Evolutionary conservation across 2,329 filamentous ascomycete genomes (phyloP).

Genomic region (Calonectria ilicicola): DNA sequence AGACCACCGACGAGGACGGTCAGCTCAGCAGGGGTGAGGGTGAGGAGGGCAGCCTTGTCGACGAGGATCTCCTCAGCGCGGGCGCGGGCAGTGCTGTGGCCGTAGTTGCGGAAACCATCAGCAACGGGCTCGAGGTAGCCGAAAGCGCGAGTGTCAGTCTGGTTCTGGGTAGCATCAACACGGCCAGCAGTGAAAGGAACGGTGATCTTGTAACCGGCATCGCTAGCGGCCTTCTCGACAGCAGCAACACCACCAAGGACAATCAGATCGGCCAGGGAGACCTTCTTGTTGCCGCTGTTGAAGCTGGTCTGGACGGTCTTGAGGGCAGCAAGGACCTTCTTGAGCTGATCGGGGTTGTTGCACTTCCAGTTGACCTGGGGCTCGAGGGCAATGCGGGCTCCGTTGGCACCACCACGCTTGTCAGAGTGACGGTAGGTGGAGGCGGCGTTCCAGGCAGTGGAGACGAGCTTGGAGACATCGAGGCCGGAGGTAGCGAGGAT

Average conservation of each 20-base stretch:
- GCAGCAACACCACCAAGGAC: slow-evolving; percentile 79
- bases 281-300: slow-evolving; percentile 77
- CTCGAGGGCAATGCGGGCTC: slow-evolving; percentile 79
- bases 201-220: slow-evolving; percentile 56
- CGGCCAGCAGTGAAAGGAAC: slow-evolving; percentile 82
- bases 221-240: slow-evolving; percentile 76
- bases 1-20: slow-evolving; percentile 79
- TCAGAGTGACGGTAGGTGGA: slow-evolving; percentile 80
- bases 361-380: slow-evolving; percentile 79
- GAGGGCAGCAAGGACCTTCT: slow-evolving; percentile 70
- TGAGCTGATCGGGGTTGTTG: slow-evolving; percentile 78
- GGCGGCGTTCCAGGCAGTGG: slow-evolving; percentile 76
- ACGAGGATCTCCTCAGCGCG: slow-evolving; percentile 77
- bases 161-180: slow-evolving; percentile 76
- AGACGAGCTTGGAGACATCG: slow-evolving; percentile 70
- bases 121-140: slow-evolving; percentile 73
- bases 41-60: slow-evolving; percentile 78
- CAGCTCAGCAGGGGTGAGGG: slow-evolving; percentile 77
- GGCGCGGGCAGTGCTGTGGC: slow-evolving; percentile 69
- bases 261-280: slow-evolving; percentile 84
- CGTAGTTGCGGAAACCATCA: slow-evolving; percentile 88
- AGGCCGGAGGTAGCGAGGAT: slow-evolving; percentile 72
- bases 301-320: slow-evolving; percentile 76
- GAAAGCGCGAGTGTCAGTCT: slow-evolving; percentile 77
- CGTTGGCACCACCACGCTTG: slow-evolving; percentile 87